These are phyloP conservation scores for Fusarium abutilonis DNA, from an alignment of 2,329 filamentous ascomycete species.

Conservation along the genomic window DNA sequence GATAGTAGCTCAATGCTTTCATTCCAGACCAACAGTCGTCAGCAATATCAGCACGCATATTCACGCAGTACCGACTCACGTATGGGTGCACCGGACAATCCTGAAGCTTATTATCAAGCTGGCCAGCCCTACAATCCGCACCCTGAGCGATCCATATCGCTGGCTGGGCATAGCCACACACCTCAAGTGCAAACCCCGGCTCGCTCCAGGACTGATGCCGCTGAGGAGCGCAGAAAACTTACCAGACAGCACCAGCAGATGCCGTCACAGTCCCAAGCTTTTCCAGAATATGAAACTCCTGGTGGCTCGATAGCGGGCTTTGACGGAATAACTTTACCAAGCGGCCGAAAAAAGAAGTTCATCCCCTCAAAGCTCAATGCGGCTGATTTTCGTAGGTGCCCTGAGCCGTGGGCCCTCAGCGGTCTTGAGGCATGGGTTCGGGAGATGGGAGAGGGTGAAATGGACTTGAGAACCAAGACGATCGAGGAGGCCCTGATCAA, in stretches of 20 bases:
- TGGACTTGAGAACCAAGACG: conserved; percentile 83
- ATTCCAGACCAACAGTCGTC: conserved; percentile 54
- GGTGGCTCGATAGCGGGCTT: conserved; percentile 68
- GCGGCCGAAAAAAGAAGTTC: conserved; percentile 82
- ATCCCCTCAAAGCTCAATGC: conserved; percentile 83
- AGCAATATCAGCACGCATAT: conserved; percentile 60
- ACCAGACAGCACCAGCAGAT: conserved; percentile 63
- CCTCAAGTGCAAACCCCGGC: conserved; percentile 84
- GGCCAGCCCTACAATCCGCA: conserved; percentile 52
- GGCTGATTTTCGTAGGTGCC: conserved; percentile 83
- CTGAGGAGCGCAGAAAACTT: conserved; percentile 70
- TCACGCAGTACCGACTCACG: conserved; percentile 60
- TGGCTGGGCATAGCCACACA: conserved; percentile 83
- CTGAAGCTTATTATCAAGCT: conserved; percentile 62
- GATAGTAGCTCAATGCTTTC: conserved; percentile 67
- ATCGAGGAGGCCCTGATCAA: conserved; percentile 88
- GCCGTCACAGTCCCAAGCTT: conserved; percentile 60
- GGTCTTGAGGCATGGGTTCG: conserved; percentile 88
- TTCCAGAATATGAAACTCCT: conserved; percentile 67
- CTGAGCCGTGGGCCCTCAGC: conserved; percentile 92
- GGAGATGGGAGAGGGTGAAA: conserved; percentile 89
- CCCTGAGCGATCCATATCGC: conserved; percentile 79
- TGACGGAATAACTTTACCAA: conserved; percentile 85
- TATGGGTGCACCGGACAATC: conserved; percentile 52
- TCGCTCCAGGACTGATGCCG: conserved; percentile 92